A percentile compares a stretch with the other conserved stretches of the same genome.
Conservation (phyloP, 805 yeast genomes). For the Suhomyces xylopsoci region DNA sequence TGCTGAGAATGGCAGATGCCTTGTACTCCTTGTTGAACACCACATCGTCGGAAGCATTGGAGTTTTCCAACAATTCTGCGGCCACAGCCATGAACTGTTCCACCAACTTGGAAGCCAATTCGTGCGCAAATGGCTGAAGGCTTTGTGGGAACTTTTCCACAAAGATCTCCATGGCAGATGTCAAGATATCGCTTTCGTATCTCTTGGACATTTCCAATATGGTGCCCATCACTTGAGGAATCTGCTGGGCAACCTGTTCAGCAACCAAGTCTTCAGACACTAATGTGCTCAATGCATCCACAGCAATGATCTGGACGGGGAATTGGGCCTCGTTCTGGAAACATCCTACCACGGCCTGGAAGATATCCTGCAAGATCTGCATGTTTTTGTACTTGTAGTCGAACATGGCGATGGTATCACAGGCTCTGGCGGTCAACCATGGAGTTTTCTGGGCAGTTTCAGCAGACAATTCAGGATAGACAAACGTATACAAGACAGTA, state of each 20-base stretch:
- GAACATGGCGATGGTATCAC: slow-evolving; percentile 44
- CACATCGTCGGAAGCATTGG: slow-evolving; percentile 18
- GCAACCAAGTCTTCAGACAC: slow-evolving; percentile 46
- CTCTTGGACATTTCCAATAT: slow-evolving; percentile 44
- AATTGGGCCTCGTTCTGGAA: slow-evolving; percentile 43
- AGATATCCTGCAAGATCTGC: slow-evolving; percentile 36
- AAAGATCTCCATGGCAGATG: slow-evolving; percentile 44
- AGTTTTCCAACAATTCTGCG: slow-evolving; percentile 46
- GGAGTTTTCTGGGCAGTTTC: slow-evolving; percentile 31
- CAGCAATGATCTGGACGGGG: slow-evolving; percentile 50
- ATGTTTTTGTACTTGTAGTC: slow-evolving; percentile 33
- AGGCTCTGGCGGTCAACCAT: slow-evolving; percentile 45
- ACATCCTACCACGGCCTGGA: slow-evolving; percentile 39
- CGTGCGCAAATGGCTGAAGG: slow-evolving; percentile 67
- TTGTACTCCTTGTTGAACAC: slow-evolving; percentile 38
- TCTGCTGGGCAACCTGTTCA: slow-evolving; percentile 39
- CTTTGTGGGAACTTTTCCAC: slow-evolving; percentile 42
- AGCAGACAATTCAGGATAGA: slow-evolving; percentile 38
- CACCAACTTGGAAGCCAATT: slow-evolving; percentile 53
- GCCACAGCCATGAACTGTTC: slow-evolving; percentile 74
- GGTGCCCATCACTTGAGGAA: slow-evolving; percentile 44
- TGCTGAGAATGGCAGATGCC: slow-evolving; percentile 41
- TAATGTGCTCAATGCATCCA: slow-evolving; percentile 49
- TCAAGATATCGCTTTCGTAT: slow-evolving; percentile 42
- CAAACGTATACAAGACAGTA: slow-evolving; percentile 34